Base-by-base conservation (phyloP, 306 rosid genomes). In the Citrullus mucosospermus region DNA sequence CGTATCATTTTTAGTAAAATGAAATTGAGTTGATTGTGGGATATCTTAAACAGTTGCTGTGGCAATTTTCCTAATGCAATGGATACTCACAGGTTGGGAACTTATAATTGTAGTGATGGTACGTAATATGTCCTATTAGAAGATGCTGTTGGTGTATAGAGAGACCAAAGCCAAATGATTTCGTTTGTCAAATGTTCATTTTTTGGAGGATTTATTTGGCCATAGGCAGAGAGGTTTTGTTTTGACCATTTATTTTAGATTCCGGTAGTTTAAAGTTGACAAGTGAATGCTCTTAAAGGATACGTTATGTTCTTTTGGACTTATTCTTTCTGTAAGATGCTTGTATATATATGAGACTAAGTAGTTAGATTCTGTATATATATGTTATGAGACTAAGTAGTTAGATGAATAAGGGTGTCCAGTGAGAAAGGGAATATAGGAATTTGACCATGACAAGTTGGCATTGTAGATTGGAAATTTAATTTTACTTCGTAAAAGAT, bases 121-220 rank as follows among this genome's bases (percentile, higher is more conserved):
- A 25, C 28, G 28, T 30, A 46, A 70, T 17, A 15, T 48, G 22
- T 46, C 36, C 16, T 22, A 46, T 46, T 70, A 41, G 32, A 41
- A 41, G 75, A 68, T n/a, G 41, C 30, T 39, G 17, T 16, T 67
- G 28, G 28, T 18, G 30, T 67, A 67, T 39, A 4, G 72, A 36
- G 72, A 65, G 46, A 20, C 25, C 28, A 38, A 32, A 36, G 28
- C 48, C 3, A 15, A 65, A 65, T 67, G 39, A 20, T 66, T 66
- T 9, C 16, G 14, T 66, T 67, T 39, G 28, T 39, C 8, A 38
- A 39, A 18, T 18, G 30, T 67, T 41, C 73, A 67, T 4, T 39
- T 67, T 67, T 22, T 69, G 55, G 56, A 69, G 56, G 75, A n/a
- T 69, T 41, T 69, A 69, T 69, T 69, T 20, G 75, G 18, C 44